Conservation (phyloP, 495 filamentous ascomycete species). For the Immersiella caudata region DNA sequence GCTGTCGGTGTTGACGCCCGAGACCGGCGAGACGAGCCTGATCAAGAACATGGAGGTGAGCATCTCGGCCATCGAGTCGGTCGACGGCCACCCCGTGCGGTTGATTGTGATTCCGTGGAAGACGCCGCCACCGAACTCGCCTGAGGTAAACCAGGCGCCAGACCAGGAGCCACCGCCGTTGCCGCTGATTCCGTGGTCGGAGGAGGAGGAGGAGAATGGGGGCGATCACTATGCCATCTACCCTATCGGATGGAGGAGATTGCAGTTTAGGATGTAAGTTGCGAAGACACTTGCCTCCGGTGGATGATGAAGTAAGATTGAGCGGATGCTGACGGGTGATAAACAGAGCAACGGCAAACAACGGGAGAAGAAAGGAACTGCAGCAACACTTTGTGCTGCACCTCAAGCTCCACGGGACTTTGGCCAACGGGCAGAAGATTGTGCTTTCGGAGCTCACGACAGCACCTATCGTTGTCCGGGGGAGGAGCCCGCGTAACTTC, state of each 20-base stretch:
- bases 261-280: constrained; percentile 80
- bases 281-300: not conserved
- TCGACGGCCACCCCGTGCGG: constrained; percentile 84
- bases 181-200: constrained; percentile 74
- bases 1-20: constrained; percentile 68
- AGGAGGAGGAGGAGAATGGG: constrained; percentile 63
- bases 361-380: constrained; percentile 75
- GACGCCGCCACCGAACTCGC: constrained; percentile 77
- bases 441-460: constrained; percentile 72
- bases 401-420: constrained; percentile 70
- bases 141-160: constrained; percentile 55
- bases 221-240: constrained; percentile 77
- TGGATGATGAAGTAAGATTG: not conserved
- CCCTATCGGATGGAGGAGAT: constrained; percentile 84
- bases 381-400: constrained; percentile 82
- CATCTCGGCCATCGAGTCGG: constrained; percentile 85
- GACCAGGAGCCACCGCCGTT: constrained; percentile 65
- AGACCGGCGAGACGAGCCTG: constrained; percentile 78
- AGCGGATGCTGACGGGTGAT: not conserved
- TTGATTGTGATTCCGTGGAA: constrained; percentile 97
- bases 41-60: constrained; percentile 81
- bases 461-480: constrained; percentile 75
- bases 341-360: constrained; percentile 62
- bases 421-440: constrained; percentile 68
- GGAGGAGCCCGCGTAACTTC: constrained; percentile 79